A percentile compares a stretch with the other conserved stretches of the same genome.
Conservation (phyloP, 2,329 filamentous ascomycete species). For the Thermomyces lanuginosus region DNA sequence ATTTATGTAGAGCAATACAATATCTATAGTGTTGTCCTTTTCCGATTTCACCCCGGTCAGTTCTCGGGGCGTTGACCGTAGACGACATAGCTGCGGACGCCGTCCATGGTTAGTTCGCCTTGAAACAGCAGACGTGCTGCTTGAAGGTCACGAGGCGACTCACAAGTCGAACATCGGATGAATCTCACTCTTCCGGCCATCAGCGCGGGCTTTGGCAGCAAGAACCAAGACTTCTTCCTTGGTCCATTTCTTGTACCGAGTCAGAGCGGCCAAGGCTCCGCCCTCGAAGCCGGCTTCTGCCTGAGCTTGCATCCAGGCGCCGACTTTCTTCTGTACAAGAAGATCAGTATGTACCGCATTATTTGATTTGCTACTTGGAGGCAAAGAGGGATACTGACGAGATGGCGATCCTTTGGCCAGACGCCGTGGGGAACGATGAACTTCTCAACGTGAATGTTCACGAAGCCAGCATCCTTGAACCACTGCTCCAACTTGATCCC, state of each 20-base stretch:
- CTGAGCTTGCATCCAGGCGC: neutral
- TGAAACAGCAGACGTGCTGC: too few relatives aligned
- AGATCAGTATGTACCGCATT: too few relatives aligned
- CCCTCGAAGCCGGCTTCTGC: neutral
- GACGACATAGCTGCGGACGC: too few relatives aligned
- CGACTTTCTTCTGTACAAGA: constrained; percentile 1
- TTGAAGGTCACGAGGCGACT: neutral
- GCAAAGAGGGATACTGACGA: neutral
- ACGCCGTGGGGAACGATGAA: constrained; percentile 2
- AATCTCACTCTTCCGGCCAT: neutral
- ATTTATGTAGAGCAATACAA: too few relatives aligned
- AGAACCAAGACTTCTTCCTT: constrained; percentile 1
- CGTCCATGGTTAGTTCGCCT: too few relatives aligned
- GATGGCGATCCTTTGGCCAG: constrained; percentile 5
- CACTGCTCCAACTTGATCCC: constrained; percentile 4
- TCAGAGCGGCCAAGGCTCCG: neutral
- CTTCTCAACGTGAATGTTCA: constrained; percentile 2
- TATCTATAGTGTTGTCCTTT: too few relatives aligned
- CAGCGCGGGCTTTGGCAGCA: neutral
- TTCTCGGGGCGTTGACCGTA: too few relatives aligned
- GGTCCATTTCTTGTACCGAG: neutral
- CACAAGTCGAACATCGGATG: constrained; percentile 2
- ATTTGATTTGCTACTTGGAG: too few relatives aligned
- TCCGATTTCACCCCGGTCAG: too few relatives aligned
- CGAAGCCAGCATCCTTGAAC: constrained; percentile 3